Percentiles rank a stretch among this genome's conserved stretches.
These are phyloP conservation scores for Diaporthe ampelina DNA, from an alignment of 2,329 filamentous ascomycete genomes.

Conservation along the genomic window DNA sequence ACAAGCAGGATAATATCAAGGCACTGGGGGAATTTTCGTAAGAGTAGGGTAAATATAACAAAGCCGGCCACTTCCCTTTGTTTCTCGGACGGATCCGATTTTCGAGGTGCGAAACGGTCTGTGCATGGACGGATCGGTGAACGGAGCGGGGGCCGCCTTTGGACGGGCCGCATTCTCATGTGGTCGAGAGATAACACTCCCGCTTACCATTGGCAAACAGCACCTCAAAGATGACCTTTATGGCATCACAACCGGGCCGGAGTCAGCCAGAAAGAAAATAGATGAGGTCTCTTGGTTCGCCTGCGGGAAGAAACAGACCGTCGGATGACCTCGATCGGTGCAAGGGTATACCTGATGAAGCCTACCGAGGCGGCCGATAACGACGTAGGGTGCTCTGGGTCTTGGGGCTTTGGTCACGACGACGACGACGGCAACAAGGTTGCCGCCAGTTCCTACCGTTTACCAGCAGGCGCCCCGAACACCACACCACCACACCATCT, in stretches of 20 bases:
- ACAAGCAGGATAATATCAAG: constrained; percentile 46
- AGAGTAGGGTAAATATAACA: not conserved
- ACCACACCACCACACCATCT: constrained; percentile 29
- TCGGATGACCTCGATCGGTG: constrained; percentile 32
- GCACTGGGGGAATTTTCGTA: not conserved
- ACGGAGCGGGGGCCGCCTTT: not conserved
- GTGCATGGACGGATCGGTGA: constrained; percentile 3
- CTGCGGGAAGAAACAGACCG: not conserved
- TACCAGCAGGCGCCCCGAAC: not conserved
- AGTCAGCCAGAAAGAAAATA: not conserved
- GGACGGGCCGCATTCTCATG: not conserved
- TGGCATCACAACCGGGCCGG: not conserved
- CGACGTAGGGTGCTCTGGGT: not conserved
- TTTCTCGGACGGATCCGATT: constrained; percentile 18
- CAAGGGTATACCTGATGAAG: constrained; percentile 21
- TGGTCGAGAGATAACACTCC: constrained; percentile 26
- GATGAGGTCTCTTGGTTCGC: constrained; percentile 12
- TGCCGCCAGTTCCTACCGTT: constrained; percentile 31
- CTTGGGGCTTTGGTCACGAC: not conserved
- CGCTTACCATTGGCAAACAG: constrained; percentile 15
- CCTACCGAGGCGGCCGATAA: constrained; percentile 25
- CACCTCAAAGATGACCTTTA: not conserved
- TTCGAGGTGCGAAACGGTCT: constrained; percentile 9
- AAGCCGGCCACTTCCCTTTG: constrained; percentile 12
- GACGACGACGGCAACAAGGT: constrained; percentile 20